phyloP scores from a whole-genome alignment of 768 basidiomycete genomes.

The Russula emetica region DNA sequence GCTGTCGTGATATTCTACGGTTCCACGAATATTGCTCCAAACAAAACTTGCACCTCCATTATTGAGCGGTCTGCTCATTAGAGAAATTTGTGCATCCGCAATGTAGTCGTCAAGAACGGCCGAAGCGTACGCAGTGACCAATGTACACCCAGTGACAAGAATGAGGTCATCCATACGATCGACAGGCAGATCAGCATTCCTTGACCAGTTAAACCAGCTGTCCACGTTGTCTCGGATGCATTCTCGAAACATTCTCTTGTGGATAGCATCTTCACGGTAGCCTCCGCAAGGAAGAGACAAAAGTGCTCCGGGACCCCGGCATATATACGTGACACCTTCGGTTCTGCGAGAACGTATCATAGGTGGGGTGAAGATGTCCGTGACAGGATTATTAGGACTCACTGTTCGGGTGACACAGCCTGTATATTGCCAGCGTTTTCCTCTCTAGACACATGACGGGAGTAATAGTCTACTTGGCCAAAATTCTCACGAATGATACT shows the following conservation, averaged over 20 bases:
- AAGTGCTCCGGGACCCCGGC: background rate
- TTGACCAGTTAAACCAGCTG: background rate
- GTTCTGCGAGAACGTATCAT: background rate
- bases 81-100: background rate
- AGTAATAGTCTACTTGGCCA: background rate
- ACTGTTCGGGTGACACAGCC: background rate
- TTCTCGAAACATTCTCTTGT: background rate
- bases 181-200: background rate
- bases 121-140: slow-evolving; percentile 5
- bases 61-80: background rate
- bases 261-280: background rate
- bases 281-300: background rate
- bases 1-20: background rate
- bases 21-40: background rate
- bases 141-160: slow-evolving; percentile 5
- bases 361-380: no score
- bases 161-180: slow-evolving; percentile 7
- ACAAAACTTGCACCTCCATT: background rate
- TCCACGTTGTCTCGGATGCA: background rate
- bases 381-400: background rate
- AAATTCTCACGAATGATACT: background rate
- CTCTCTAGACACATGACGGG: background rate
- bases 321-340: background rate
- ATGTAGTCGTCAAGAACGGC: background rate
- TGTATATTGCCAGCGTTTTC: background rate